Evolutionary conservation across 2,329 filamentous ascomycete genomes (phyloP), one percentile per base, ranked within the genome.

Genomic region (Coleophoma crateriformis): DNA sequence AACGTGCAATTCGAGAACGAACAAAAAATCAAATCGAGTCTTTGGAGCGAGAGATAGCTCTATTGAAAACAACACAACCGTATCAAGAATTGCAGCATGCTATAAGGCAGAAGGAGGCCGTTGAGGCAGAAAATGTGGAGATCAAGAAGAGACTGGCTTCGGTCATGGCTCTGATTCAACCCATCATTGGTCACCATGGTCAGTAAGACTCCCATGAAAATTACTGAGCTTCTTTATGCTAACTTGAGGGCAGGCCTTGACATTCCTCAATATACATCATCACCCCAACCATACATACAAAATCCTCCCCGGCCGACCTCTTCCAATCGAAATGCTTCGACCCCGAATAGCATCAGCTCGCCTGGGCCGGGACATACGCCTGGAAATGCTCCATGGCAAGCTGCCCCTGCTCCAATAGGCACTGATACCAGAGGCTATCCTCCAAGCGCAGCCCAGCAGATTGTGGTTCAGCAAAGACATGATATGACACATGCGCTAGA

Each of bases 21-120:
- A 95, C 90, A 37, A 92, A 90, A 71, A 82, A 87, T 63, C 88
- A 90, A 67, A 95, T 96, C 62, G 88, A 95, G 64, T 75, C 75
- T 32, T 74, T 95, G 46, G 88, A 95, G 71, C 76, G 75, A 55
- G 82, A 86, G 62, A 85, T 95, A 54, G 78, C 83, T 47, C 87
- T 94, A 55, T 78, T 95, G 59, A 74, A 76, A 53, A 85, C 79
- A 50, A 86, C 90, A 68, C 84, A 91, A 66, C 88, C 89, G 0
- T 91, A 90, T 60, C 84, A 88, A 64, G 90, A 96, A 64, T 78
- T 95, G 17, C 88, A 95, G 67, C 75, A 81, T 27, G 87, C 83
- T 10, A 68, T 92, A 49, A 76, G 81, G 33, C 84, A 90, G 67
- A 91, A 90, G 71, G 87, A 92, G 63, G 78, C 79, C 13, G 81